Conservation (phyloP, 2,329 filamentous ascomycete genomes). For the Cordyceps militaris region DNA sequence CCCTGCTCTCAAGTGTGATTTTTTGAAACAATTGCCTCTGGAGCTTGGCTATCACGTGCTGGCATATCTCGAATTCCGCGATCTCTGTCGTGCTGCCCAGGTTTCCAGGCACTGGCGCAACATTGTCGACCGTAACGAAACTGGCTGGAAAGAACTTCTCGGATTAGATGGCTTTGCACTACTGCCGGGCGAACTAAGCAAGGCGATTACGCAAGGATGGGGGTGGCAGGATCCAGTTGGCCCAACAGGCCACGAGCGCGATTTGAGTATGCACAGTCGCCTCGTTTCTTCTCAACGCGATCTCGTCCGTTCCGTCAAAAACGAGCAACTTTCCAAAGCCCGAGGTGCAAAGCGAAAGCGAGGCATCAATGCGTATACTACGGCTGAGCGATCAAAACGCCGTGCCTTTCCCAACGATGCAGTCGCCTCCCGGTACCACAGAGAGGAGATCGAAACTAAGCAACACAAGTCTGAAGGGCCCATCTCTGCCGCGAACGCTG, state of each 20-base stretch:
- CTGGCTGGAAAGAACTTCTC: slow-evolving; percentile 89
- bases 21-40: slow-evolving; percentile 72
- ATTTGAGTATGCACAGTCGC: slow-evolving; percentile 57
- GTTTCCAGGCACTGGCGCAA: slow-evolving; percentile 93
- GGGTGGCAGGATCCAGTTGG: slow-evolving; percentile 90
- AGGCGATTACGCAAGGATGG: slow-evolving; percentile 87
- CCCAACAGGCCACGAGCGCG: slow-evolving; percentile 67
- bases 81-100: slow-evolving; percentile 82
- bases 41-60: slow-evolving; percentile 86
- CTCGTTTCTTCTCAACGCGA: slow-evolving; percentile 49
- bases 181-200: slow-evolving; percentile 73
- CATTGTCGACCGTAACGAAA: slow-evolving; percentile 87
- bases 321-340: slow-evolving; percentile 36
- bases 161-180: slow-evolving; percentile 76
- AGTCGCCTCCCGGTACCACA: slow-evolving; percentile 36
- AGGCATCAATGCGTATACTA: slow-evolving; percentile 35
- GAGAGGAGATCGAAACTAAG: slow-evolving; percentile 32
- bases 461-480: slow-evolving; percentile 68
- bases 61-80: slow-evolving; percentile 75
- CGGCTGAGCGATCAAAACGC: slow-evolving; percentile 47
- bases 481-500: slow-evolving; percentile 77
- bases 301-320: slow-evolving; percentile 35
- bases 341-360: slow-evolving; percentile 53
- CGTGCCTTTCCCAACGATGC: slow-evolving; percentile 43
- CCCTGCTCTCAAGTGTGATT: slow-evolving; percentile 90